A percentile compares a stretch with the other conserved stretches of the same genome.
Evolutionary conservation across 345 rosid genomes (phyloP).

Genomic region (Mangifera indica): DNA sequence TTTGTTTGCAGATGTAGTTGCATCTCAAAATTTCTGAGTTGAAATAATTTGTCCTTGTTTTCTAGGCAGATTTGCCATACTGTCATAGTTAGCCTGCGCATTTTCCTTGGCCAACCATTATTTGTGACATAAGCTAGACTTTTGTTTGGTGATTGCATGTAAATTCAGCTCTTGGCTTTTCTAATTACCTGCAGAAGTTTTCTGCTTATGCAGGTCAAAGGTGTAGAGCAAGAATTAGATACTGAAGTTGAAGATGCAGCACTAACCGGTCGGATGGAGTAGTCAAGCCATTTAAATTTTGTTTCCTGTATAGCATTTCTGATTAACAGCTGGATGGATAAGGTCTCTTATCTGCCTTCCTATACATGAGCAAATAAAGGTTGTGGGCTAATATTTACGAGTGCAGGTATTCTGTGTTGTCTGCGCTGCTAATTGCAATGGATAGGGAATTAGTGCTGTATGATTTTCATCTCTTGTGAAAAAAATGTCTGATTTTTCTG

Average conservation of each 20-base stretch:
- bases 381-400: neutral
- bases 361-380: conserved; percentile 14
- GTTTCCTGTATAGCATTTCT: neutral
- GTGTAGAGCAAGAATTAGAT: conserved; percentile 86
- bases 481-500: neutral
- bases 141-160: neutral
- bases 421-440: conserved; percentile 5
- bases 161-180: conserved; percentile 10
- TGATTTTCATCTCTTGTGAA: neutral
- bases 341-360: neutral
- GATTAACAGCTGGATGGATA: neutral
- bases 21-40: neutral
- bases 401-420: neutral
- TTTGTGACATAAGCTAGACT: neutral
- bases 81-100: neutral
- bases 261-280: conserved; percentile 53
- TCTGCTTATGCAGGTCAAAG: conserved; percentile 60
- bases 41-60: neutral
- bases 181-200: conserved; percentile 10
- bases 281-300: conserved; percentile 9
- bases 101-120: neutral
- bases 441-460: too few species aligned
- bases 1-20: neutral
- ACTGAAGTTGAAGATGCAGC: conserved; percentile 54
- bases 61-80: neutral